Conservation (phyloP, 192 early-diverging fungal species). For the Chytriomyces sp. region DNA sequence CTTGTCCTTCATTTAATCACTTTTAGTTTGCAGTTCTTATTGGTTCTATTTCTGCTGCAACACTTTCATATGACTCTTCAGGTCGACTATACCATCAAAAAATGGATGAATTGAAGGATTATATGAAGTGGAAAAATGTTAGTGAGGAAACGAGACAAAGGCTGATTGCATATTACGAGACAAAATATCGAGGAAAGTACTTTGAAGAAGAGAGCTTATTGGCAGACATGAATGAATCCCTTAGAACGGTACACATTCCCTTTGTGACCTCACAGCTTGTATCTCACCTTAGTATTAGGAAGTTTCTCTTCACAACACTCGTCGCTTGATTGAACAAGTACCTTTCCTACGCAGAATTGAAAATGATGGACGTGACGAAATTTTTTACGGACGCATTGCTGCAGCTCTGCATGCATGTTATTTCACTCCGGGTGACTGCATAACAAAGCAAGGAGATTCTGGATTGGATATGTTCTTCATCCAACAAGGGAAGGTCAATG, state of each 20-base stretch:
- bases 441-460: constrained; percentile 36
- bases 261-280: not conserved
- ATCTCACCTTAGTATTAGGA: too few relatives aligned
- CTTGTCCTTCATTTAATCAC: not conserved
- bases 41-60: constrained; percentile 32
- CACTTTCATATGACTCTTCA: constrained; percentile 23
- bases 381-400: constrained; percentile 31
- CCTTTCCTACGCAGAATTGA: constrained; percentile 34
- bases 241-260: constrained; percentile 5
- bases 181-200: constrained; percentile 39
- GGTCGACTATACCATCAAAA: constrained; percentile 33
- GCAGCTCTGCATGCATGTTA: constrained; percentile 31
- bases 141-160: not conserved
- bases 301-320: constrained; percentile 32
- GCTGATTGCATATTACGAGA: constrained; percentile 25
- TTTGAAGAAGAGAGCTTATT: constrained; percentile 33
- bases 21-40: constrained; percentile 15
- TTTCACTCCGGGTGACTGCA: constrained; percentile 30
- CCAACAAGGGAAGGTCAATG: constrained; percentile 29
- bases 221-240: constrained; percentile 16
- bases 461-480: constrained; percentile 38
- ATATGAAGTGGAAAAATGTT: constrained; percentile 29
- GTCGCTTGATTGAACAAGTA: constrained; percentile 36
- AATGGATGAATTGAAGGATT: constrained; percentile 37
- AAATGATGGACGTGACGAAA: constrained; percentile 34